Evolutionary conservation across 1,139 yeast genomes (phyloP).

Genomic region (Lodderomyces margitis): DNA sequence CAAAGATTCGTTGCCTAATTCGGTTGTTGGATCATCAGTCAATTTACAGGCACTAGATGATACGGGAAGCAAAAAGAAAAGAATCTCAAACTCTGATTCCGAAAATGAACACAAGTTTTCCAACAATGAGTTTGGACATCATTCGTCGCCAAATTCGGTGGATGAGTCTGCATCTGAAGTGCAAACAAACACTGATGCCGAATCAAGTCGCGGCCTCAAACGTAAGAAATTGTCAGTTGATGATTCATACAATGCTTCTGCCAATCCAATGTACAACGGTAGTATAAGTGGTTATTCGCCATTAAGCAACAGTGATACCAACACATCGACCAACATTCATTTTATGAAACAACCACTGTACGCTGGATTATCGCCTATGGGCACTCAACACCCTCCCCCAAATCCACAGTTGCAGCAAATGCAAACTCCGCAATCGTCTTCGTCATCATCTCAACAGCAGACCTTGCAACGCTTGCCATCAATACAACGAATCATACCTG

Average conservation of each 20-base stretch:
- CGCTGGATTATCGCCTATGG: conserved; percentile 18
- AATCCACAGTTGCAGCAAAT: conserved; percentile 10
- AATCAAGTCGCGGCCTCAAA: conserved; percentile 32
- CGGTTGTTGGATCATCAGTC: conserved; percentile 23
- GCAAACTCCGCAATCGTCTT: conserved; percentile 8
- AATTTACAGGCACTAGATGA: conserved; percentile 15
- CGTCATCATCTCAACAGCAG: conserved; percentile 13
- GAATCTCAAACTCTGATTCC: conserved; percentile 10
- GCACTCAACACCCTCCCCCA: conserved; percentile 8
- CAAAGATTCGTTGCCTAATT: conserved; percentile 18
- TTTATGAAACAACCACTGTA: conserved; percentile 12
- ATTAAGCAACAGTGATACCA: conserved; percentile 46
- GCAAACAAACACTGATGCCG: conserved; percentile 42
- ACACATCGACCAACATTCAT: conserved; percentile 28
- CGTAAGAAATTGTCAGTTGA: conserved; percentile 46
- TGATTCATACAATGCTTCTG: conserved; percentile 37
- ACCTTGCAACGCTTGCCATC: conserved; percentile 40
- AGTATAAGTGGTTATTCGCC: conserved; percentile 44
- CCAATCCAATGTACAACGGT: conserved; percentile 47
- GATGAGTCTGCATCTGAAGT: conserved; percentile 68
- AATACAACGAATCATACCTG: conserved; percentile 85
- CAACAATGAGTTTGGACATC: conserved; percentile 21
- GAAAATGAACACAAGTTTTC: conserved; percentile 13
- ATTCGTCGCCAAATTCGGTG: conserved; percentile 58
- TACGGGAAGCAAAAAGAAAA: conserved; percentile 10